Base-by-base conservation (phyloP, 1,139 yeast species). In the Kodamaea sp. region DNA sequence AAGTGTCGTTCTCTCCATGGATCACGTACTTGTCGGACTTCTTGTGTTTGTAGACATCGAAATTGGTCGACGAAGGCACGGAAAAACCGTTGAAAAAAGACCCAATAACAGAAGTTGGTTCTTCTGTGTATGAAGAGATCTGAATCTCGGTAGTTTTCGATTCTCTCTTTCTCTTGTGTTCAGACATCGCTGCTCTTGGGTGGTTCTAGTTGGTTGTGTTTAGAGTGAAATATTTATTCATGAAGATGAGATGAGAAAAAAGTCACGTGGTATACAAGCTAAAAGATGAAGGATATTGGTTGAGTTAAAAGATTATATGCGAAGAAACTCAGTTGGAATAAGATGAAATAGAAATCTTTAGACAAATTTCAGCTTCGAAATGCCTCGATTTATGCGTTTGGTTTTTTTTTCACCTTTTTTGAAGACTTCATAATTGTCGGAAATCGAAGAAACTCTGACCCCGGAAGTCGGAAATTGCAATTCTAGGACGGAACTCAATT, bases 1-100 rank as follows among this genome's bases (percentile, higher is more conserved):
- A 66, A 21, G 76, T 73, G 2, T 74, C 79, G 44, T 76, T 79
- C 58, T 89, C 95, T 25, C 96, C 97, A 54, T 87, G 96, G 32
- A 87, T 51, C 21, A 83, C 59, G 35, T 59, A 63, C 28, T 66
- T 63, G 15, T 68, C 65, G 10, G 63, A 56, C 36, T 65, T 65
- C 50, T 78, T 77, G 50, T 76, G 75, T 52, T 75, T 70, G 59
- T 76, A 86, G 24, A 87, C 63, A 25, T 82, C 78, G 51, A 90
- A 85, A 25, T 63, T 59, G 6, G 86, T 76, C 13, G 73, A 68
- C 10, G 63, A 57, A 22, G 94, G 83, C 9, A 83, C 75, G 14
- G 71, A 62, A 33, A 85, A 68, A 4, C 96, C 96, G 50, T 85
- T 85, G 67, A 88, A 83, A 50, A 86, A 83, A 7, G 79, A 68